A percentile compares a stretch with the other conserved stretches of the same genome.
Evolutionary conservation across 306 rosid genomes (phyloP).

Genomic region (Medicago ruthenica): DNA sequence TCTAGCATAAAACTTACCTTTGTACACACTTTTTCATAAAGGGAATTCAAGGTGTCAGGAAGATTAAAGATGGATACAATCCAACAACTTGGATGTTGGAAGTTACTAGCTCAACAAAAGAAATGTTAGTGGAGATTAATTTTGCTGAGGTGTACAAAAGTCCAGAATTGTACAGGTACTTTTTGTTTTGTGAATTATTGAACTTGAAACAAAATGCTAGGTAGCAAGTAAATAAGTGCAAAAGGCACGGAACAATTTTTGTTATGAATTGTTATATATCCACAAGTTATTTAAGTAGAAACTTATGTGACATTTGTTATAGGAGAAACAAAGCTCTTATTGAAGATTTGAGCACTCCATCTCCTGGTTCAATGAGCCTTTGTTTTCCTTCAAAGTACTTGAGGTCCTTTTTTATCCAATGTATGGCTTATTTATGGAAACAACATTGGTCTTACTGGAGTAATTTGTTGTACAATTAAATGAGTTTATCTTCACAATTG

Average conservation of each 20-base stretch:
- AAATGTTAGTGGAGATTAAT: constrained; percentile 47
- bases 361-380: constrained; percentile 6
- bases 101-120: constrained; percentile 42
- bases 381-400: neutral
- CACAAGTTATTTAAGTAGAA: neutral
- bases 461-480: neutral
- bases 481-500: constrained; percentile 49
- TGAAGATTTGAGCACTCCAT: constrained; percentile 9
- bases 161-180: constrained; percentile 50
- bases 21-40: neutral
- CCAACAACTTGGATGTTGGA: constrained; percentile 63
- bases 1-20: neutral
- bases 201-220: neutral
- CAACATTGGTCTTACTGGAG: constrained; percentile 26
- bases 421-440: constrained; percentile 27
- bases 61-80: constrained; percentile 45
- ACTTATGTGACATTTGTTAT: neutral
- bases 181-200: neutral
- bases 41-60: constrained; percentile 4
- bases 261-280: neutral
- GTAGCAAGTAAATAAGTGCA: too few relatives aligned
- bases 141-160: constrained; percentile 47
- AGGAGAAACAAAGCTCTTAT: constrained; percentile 26
- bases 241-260: neutral
- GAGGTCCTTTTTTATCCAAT: neutral